phyloP scores from a whole-genome alignment of 192 early-diverging fungal species.

The Coemansia sp. region DNA sequence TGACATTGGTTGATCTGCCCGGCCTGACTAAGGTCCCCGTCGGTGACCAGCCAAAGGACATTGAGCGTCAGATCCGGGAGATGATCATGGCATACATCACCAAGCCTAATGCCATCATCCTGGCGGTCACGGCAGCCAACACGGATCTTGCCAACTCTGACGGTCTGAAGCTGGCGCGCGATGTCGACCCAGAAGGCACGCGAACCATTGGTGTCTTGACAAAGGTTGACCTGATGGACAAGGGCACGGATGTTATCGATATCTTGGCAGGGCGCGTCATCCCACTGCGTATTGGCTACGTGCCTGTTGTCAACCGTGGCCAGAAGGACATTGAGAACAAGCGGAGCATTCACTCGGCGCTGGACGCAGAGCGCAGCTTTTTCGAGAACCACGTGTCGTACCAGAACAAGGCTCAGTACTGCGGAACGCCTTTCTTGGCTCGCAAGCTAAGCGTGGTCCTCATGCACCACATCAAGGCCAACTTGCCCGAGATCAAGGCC shows the following conservation, averaged over 20 bases:
- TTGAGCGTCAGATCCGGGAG: constrained; percentile 96
- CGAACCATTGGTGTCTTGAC: constrained; percentile 99
- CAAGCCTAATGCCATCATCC: constrained; percentile 97
- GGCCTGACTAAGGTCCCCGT: constrained; percentile 99
- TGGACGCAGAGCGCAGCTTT: constrained; percentile 87
- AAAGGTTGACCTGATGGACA: constrained; percentile 99
- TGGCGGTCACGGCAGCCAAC: constrained; percentile 97
- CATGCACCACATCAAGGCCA: constrained; percentile 99
- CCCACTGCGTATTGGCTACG: constrained; percentile 95
- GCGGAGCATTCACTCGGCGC: constrained; percentile 82
- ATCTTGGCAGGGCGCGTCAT: constrained; percentile 97
- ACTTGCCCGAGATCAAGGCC: constrained; percentile 97
- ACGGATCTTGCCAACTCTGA: constrained; percentile 99
- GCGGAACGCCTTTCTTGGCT: constrained; percentile 98
- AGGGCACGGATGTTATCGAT: constrained; percentile 99
- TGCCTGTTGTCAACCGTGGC: constrained; percentile 98
- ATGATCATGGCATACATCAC: constrained; percentile 98
- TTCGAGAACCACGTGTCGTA: constrained; percentile 97
- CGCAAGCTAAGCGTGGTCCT: constrained; percentile 97
- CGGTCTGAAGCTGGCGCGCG: constrained; percentile 96
- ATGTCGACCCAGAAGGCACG: constrained; percentile 98
- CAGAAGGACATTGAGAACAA: constrained; percentile 96
- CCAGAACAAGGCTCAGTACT: constrained; percentile 95
- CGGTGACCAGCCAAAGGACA: constrained; percentile 99
- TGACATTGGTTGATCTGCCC: constrained; percentile 98